phyloP scores from a whole-genome alignment of 1,284 basidiomycete genomes.

The Schizopora paradoxa region DNA sequence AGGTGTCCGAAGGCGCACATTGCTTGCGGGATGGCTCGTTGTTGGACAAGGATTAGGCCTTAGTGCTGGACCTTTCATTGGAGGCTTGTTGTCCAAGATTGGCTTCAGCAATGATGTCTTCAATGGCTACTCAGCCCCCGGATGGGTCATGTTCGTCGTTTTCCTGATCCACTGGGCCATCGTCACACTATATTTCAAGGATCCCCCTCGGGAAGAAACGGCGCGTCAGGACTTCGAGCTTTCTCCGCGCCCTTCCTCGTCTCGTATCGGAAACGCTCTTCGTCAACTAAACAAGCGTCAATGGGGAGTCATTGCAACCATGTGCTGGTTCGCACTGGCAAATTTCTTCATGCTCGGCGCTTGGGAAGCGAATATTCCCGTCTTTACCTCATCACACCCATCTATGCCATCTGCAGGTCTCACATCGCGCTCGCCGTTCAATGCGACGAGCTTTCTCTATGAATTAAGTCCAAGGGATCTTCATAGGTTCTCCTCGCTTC shows the following conservation, averaged over 20 bases:
- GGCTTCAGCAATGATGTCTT: conserved; percentile 47
- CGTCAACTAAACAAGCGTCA: conserved; percentile 28
- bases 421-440: too few relatives aligned
- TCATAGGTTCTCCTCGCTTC: too few relatives aligned
- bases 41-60: conserved; percentile 61
- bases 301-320: conserved; percentile 52
- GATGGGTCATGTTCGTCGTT: conserved; percentile 56
- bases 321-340: conserved; percentile 71
- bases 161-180: conserved; percentile 49
- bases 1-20: conserved; percentile 57
- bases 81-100: conserved; percentile 55
- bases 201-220: conserved; percentile 31
- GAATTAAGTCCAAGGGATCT: conserved; percentile 18
- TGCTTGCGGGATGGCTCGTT: conserved; percentile 58
- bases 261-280: too few relatives aligned
- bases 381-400: conserved; percentile 35
- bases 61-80: conserved; percentile 60
- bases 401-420: too few relatives aligned
- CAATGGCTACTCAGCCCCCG: conserved; percentile 62
- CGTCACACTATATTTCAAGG: conserved; percentile 42
- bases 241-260: conserved; percentile 3
- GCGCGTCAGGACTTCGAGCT: conserved; percentile 23
- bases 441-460: not conserved
- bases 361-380: conserved; percentile 69
- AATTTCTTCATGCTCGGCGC: conserved; percentile 69